These are phyloP conservation scores for Didymella pinodella DNA, from an alignment of 2,329 filamentous ascomycete genomes.

Conservation along the genomic window DNA sequence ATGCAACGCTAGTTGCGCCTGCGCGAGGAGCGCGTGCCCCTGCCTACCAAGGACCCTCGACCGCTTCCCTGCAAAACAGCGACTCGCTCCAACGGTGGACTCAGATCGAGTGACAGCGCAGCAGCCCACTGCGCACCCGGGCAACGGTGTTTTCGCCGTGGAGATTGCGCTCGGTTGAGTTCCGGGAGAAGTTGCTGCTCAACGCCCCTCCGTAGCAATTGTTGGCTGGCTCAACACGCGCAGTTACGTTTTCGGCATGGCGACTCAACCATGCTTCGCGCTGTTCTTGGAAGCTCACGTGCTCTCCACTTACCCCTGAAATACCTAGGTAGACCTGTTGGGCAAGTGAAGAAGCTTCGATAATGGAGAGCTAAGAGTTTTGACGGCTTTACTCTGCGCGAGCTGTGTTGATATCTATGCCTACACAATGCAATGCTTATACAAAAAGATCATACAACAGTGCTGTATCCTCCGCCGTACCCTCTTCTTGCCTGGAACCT, in stretches of 20 bases:
- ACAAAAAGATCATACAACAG: slow-evolving; percentile 45
- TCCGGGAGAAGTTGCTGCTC: slow-evolving; percentile 12
- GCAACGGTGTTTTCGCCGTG: slow-evolving; percentile 15
- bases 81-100: slow-evolving; percentile 10
- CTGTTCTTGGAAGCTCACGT: slow-evolving; percentile 20
- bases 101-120: slow-evolving; percentile 18
- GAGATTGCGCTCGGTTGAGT: slow-evolving; percentile 9
- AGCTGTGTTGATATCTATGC: slow-evolving; percentile 8
- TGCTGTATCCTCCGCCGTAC: slow-evolving; percentile 49
- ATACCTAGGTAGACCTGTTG: background rate
- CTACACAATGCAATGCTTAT: slow-evolving; percentile 13
- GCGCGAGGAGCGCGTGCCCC: slow-evolving; percentile 11
- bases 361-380: background rate
- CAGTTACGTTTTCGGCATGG: slow-evolving; percentile 18
- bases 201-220: slow-evolving; percentile 4
- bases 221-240: slow-evolving; percentile 9
- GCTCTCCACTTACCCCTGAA: slow-evolving; percentile 16
- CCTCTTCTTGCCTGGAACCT: slow-evolving; percentile 55
- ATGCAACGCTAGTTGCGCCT: slow-evolving; percentile 17
- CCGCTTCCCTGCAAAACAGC: slow-evolving; percentile 9
- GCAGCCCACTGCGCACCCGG: slow-evolving; percentile 13
- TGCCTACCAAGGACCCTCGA: slow-evolving; percentile 9
- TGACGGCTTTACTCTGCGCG: background rate
- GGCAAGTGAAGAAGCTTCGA: slow-evolving; percentile 1
- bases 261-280: slow-evolving; percentile 1